A percentile compares a stretch with the other conserved stretches of the same genome.
These are phyloP conservation scores for Talaromyces sp. DNA, from an alignment of 2,329 filamentous ascomycete genomes.

Conservation along the genomic window DNA sequence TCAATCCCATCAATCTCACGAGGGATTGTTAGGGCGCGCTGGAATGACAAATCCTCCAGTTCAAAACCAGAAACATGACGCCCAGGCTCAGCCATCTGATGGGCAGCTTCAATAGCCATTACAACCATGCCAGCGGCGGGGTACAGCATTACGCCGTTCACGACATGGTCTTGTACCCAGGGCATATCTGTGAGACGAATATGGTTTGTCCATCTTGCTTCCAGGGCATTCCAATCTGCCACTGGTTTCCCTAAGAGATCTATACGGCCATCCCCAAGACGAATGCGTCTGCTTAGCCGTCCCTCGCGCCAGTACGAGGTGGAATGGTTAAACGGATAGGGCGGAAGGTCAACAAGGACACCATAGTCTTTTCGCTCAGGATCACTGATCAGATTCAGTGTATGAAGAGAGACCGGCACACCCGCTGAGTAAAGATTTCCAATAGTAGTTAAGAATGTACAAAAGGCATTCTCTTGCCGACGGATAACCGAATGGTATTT, in stretches of 20 bases:
- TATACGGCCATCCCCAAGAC: neutral
- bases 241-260: neutral
- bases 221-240: neutral
- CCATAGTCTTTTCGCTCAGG: neutral
- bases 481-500: neutral
- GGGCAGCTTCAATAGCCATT: neutral
- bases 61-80: neutral
- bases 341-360: neutral
- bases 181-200: neutral
- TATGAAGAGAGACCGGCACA: neutral
- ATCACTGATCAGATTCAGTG: neutral
- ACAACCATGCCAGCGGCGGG: neutral
- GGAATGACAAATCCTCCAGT: neutral
- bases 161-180: neutral
- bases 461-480: conserved; percentile 1
- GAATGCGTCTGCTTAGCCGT: neutral
- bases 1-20: neutral
- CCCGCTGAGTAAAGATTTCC: neutral
- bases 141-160: neutral
- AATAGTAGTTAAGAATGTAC: neutral
- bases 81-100: neutral
- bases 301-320: neutral
- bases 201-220: neutral
- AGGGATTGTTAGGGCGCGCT: neutral
- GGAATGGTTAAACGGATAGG: conserved; percentile 1